Conservation (phyloP, 164 flowering plant genomes). For the Protea cynaroides region DNA sequence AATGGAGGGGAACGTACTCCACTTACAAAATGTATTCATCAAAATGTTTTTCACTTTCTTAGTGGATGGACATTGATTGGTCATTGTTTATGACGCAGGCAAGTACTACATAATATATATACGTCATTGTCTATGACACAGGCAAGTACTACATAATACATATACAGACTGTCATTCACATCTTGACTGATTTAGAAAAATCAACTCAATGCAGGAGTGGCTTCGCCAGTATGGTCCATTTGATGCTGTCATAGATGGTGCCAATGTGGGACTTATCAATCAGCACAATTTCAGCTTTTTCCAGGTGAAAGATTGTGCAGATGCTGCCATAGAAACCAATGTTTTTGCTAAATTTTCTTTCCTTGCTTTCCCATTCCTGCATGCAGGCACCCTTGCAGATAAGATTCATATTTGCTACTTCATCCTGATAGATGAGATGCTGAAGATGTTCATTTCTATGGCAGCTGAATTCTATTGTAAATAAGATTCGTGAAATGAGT, state of each 20-base stretch:
- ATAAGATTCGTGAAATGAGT: constrained; percentile 43
- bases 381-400: too few relatives aligned
- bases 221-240: constrained; percentile 78
- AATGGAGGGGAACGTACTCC: not conserved
- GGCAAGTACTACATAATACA: not conserved
- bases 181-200: constrained; percentile 17
- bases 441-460: constrained; percentile 14
- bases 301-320: constrained; percentile 37
- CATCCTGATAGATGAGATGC: not conserved
- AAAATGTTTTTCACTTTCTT: constrained; percentile 3
- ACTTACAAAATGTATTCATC: not conserved
- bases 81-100: constrained; percentile 11
- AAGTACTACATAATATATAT: not conserved
- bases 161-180: constrained; percentile 7
- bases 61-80: constrained; percentile 4
- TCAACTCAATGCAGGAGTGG: constrained; percentile 71
- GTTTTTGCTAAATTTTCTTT: not conserved
- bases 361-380: too few relatives aligned
- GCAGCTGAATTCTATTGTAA: constrained; percentile 66
- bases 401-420: not conserved
- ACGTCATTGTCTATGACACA: constrained; percentile 13
- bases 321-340: not conserved
- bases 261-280: constrained; percentile 64
- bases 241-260: constrained; percentile 96
- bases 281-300: constrained; percentile 42